phyloP scores from a whole-genome alignment of 371 early-diverging fungal genomes.

The Phascolomyces articulosus region DNA sequence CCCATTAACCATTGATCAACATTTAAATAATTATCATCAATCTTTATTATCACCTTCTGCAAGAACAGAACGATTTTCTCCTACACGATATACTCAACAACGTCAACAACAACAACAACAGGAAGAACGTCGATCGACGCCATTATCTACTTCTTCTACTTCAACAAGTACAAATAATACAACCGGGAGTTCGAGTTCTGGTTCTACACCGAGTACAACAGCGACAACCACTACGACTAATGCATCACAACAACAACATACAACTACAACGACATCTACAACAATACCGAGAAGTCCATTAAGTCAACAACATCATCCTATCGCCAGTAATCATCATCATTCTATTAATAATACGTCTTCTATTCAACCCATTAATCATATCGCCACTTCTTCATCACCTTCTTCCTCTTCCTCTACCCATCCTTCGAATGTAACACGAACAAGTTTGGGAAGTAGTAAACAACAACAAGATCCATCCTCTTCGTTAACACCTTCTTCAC shows the following conservation, averaged over 20 bases:
- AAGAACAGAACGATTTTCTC: slow-evolving; percentile 16
- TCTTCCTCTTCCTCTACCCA: too few relatives aligned
- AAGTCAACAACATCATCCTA: not conserved
- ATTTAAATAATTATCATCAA: slow-evolving; percentile 38
- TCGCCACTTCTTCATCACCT: not conserved
- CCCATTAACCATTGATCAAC: slow-evolving; percentile 52
- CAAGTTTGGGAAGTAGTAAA: too few relatives aligned
- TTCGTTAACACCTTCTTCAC: too few relatives aligned
- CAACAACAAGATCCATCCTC: too few relatives aligned
- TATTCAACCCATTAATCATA: too few relatives aligned
- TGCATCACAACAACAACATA: not conserved
- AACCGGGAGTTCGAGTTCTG: not conserved
- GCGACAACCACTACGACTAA: not conserved
- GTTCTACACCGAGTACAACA: not conserved
- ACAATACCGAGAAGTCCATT: not conserved
- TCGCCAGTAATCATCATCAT: not conserved
- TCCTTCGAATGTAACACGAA: not conserved
- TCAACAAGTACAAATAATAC: not conserved
- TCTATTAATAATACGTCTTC: too few relatives aligned
- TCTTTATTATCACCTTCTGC: slow-evolving; percentile 14
- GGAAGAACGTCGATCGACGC: not conserved
- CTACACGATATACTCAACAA: slow-evolving; percentile 9
- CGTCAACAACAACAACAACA: slow-evolving; percentile 2
- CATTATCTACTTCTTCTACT: slow-evolving; percentile 1
- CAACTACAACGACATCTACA: not conserved